Evolutionary conservation across 306 rosid species (phyloP), one percentile per base, ranked within the genome.

Genomic region (Cucumis cinereus): DNA sequence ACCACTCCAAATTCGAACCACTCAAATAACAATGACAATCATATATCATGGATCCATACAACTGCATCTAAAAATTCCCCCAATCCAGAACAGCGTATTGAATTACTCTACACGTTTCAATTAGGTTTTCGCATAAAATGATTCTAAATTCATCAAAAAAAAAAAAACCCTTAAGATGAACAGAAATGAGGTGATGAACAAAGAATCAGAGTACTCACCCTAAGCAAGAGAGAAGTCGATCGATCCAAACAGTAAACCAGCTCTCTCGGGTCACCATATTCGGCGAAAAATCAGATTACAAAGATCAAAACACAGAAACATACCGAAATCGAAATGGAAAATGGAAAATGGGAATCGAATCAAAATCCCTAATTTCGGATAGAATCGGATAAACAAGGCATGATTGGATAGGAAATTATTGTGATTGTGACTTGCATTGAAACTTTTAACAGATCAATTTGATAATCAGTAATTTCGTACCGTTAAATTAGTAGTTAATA

Each of bases 181-280:
- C 35, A 40, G 74, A 40, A 68, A 68, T 43, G n/a, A 8, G 14
- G 30, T 16, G 36, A 19, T 19, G 4, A 15, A 41, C 13, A 38
- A 4, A 69, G 43, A 26, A 12, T 4, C 17, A 47, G 24, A 71
- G 76, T 4, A 28, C 45, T 50, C 30, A 72, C 76, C 76, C 59
- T 45, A 72, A 72, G 30, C 76, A 72, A 72, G 76, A 72, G 60
- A 72, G 76, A 28, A 72, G 49, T 26, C 76, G 76, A 50, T 50
- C 76, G 76, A 72, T 72, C 76, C 59, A 72, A 50, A 72, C 76
- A 5, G 76, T 50, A 17, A 72, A 4, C 76, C 76, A 72, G 60
- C 76, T 49, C 56, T 72, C 76, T 35, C 13, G 41, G 24, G 56
- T 72, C 60, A 72, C 76, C 76, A 72, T 72, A 50, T 52, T 72